Base-by-base conservation (phyloP, 768 basidiomycete genomes). In the Xanthoconium purpureum region DNA sequence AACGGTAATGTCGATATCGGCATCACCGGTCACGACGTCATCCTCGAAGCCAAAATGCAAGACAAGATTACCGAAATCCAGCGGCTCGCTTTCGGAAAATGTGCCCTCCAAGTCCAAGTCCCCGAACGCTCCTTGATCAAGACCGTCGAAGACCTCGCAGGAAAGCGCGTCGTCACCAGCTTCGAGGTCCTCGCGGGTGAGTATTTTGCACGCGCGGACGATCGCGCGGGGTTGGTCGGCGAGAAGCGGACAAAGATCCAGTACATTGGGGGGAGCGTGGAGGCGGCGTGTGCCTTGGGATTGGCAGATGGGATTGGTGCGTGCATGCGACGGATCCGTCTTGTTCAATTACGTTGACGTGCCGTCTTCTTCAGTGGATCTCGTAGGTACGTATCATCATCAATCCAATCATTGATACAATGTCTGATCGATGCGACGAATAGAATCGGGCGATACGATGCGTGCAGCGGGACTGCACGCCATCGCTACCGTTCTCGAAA, bases 381-480 rank as follows among this genome's bases (percentile, higher is more conserved):
- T 99, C 50, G 69, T 71, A 8, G 69, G 96, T 98, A 59, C 89
- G 94, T 93, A 9, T 45, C 60, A 24, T 24, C 24, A 24, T 24
- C 24, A 4, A 24, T 24, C 24, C 24, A 65, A 86, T 9, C 6
- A 12, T 12, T 9, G 33, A 35, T 1, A 35, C 33, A 6, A 12
- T 12, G 33, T 12, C 11, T 30, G 14, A 15, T 56, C 37, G 37
- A 20, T 39, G 38, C 2, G n/a, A 11, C 12, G 50, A 47, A 39
- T 69, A 95, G 96, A 98, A 75, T 99, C 96, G 17, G 97, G 97
- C 42, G 97, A 99, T 66, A 99, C 97, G 9, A 99, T 99, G 97
- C 91, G 96, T 35, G 97, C 96, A 28, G 95, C 95, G 0, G 97
- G 96, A 37, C 79, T 98, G 53, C 91, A 91, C 70, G 85, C 96